Evolutionary conservation across 768 basidiomycete genomes (phyloP), one percentile per base, ranked within the genome.

Genomic region (Suillus clintonianus): DNA sequence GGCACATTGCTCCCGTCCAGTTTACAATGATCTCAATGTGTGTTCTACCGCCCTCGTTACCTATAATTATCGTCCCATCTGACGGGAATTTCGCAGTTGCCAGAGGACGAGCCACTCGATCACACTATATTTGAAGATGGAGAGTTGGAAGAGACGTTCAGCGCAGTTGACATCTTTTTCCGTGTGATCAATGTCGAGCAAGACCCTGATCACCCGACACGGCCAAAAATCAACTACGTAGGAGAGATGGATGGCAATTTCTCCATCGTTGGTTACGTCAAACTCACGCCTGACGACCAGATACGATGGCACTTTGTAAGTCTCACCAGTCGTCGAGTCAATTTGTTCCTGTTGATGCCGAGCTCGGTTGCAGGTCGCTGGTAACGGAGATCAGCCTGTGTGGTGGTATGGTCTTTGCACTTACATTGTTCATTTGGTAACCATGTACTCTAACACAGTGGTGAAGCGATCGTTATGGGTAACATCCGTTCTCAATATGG

Each of bases 291-390:
- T 0, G 88, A 91, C 61, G 76, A 82, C 59, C 80, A 87, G 53
- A 73, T 89, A 10, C 81, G 83, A 59, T 88, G 87, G 87, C 83
- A 85, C 72, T 88, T 86, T 72, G 89, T 90, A 71, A 69, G 88
- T 76, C 42, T 62, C 32, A 1, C 32, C n/a, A n/a, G n/a, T 22
- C 11, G 24, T 24, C 10, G 34, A 14, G 14, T 43, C 17, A 45
- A 14, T 32, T 47, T 41, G 2, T 19, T 17, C 36, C 32, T 66
- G 50, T 61, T 69, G 51, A 70, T 59, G 30, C 3, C 59, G 41
- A 47, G 57, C 60, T 58, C 30, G 64, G 22, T 48, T 62, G 22
- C 60, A 87, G 83, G 73, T 76, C 30, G 85, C 82, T 37, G 86
- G 87, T 0, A 86, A 86, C 42, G 75, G 78, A 50, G 81, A 79